Percentiles rank a stretch among this genome's conserved stretches.
Conservation (phyloP, 257 asterid species). For the Nyctanthes arbortristis region DNA sequence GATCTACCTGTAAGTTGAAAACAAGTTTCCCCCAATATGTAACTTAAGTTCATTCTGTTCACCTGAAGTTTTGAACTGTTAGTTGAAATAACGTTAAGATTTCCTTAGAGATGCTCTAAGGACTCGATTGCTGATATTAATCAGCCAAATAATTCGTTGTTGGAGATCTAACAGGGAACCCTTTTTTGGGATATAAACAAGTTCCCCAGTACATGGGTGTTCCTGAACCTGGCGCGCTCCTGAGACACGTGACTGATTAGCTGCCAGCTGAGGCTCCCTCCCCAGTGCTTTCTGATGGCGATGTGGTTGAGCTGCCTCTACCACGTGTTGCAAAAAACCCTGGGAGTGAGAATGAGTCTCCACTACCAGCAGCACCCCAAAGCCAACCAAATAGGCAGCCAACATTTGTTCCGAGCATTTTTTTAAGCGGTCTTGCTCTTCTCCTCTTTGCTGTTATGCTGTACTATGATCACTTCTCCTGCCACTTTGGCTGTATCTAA, state of each 20-base stretch:
- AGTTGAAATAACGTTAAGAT: too few species aligned
- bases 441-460: neutral
- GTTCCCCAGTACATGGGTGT: constrained; percentile 59
- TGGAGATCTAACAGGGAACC: constrained; percentile 52
- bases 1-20: constrained; percentile 58
- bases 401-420: constrained; percentile 36
- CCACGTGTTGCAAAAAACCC: constrained; percentile 49
- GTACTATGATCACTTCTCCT: neutral
- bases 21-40: neutral
- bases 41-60: neutral
- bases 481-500: neutral
- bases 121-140: too few species aligned
- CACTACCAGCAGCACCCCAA: constrained; percentile 40
- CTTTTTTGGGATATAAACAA: constrained; percentile 51
- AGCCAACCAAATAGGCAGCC: constrained; percentile 53
- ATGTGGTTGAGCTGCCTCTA: constrained; percentile 70
- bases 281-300: constrained; percentile 49
- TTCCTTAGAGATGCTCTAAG: neutral
- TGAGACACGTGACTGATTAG: constrained; percentile 26
- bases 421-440: neutral
- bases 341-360: constrained; percentile 25
- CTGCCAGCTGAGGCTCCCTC: constrained; percentile 85
- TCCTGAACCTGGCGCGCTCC: constrained; percentile 50
- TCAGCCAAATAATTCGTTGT: neutral
- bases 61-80: neutral